Base-by-base conservation (phyloP, 169 alveolate genomes). In the Plasmodium knowlesi region DNA sequence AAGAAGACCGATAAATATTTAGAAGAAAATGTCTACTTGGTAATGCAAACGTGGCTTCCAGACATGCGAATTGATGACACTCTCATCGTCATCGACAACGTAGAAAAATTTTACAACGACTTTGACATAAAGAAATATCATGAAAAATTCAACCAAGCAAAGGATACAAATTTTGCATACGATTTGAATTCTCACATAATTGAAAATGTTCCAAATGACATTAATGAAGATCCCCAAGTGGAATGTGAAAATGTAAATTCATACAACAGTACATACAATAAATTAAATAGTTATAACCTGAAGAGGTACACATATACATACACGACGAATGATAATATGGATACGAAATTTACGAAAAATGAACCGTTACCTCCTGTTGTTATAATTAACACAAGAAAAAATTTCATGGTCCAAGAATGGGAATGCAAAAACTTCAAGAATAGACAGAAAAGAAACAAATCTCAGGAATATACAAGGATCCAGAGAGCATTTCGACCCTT, bases 401-500 rank as follows among this genome's bases (percentile, higher is more conserved):
- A 86, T 76, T 54, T 53, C 16, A 76, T 86, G 89, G 72, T 86
- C 16, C 93, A 86, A 54, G 88, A 86, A 86, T 86, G 93, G 93
- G 93, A 86, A 86, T 76, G 83, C 10, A 76, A 79, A 86, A 73
- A 86, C 57, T 86, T 86, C 28, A 86, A 86, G 57, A 86, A 86
- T 76, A 53, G 93, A 41, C 93, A 78, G 67, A 86, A 86, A 72
- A 74, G 88, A 54, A 54, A 86, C 80, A 86, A 86, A 72, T 16
- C 93, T 10, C 53, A 61, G 25, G 93, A 86, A 86, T 86, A 54
- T 25, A 86, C 93, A 43, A 74, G 93, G 37, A 76, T 86, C 5
- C 93, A 86, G 80, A 86, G 93, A 43, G 93, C 93, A n/a, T 86
- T 86, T 43, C 78, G 93, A n/a, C 93, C 93, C 5, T 86, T 86